These are phyloP conservation scores for Spergularia marina DNA, from an alignment of 148 eudicot genomes.

Conservation along the genomic window DNA sequence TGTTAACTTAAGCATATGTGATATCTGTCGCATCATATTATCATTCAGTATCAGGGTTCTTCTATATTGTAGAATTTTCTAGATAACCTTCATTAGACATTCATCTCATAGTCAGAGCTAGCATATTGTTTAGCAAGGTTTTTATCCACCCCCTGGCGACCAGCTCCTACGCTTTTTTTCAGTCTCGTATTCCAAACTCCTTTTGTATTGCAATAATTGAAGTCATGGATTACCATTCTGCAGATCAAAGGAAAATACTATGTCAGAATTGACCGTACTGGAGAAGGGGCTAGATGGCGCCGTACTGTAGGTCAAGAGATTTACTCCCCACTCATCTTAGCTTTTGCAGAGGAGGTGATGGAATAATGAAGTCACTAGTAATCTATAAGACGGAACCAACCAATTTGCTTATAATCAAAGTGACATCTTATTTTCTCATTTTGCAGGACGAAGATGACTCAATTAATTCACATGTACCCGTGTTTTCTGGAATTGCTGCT, in stretches of 20 bases:
- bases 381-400: neutral
- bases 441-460: slow-evolving; percentile 70
- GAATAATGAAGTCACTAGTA: neutral
- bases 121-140: neutral
- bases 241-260: slow-evolving; percentile 84
- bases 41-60: neutral
- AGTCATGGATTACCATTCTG: slow-evolving; percentile 19
- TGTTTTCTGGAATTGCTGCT: slow-evolving; percentile 67
- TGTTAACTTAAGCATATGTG: neutral
- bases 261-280: slow-evolving; percentile 71
- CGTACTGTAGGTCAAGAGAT: slow-evolving; percentile 89
- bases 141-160: neutral
- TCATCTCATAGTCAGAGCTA: neutral
- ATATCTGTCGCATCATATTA: neutral
- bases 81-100: neutral
- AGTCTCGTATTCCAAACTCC: too few species aligned
- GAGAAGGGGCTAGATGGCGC: slow-evolving; percentile 97
- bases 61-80: neutral
- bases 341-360: slow-evolving; percentile 78
- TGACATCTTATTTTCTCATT: slow-evolving; percentile 5
- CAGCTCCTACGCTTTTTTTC: too few species aligned
- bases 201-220: neutral
- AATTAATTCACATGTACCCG: slow-evolving; percentile 53
- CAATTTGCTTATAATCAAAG: neutral
- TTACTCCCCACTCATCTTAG: slow-evolving; percentile 88